Percentiles rank a stretch among this genome's conserved stretches.
These are phyloP conservation scores for Cydonia oblonga DNA, from an alignment of 331 rosid species.

Conservation along the genomic window DNA sequence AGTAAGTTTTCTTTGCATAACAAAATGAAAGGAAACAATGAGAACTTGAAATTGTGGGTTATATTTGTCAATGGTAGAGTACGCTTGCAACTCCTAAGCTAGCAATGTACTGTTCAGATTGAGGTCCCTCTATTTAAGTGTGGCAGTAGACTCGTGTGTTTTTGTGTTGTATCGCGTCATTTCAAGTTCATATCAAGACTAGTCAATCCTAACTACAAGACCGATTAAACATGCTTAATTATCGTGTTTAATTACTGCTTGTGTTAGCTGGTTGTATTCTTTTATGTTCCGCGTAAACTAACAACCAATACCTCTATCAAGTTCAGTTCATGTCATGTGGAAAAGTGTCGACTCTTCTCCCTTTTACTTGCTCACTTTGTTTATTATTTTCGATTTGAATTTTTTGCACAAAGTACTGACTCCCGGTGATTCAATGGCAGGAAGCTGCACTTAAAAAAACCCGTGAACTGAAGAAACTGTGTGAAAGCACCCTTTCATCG, in stretches of 20 bases:
- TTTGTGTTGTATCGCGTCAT: not conserved
- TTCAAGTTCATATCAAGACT: not conserved
- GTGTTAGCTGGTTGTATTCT: not conserved
- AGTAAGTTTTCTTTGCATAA: not conserved
- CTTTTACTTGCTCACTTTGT: not conserved
- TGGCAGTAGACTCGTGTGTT: not conserved
- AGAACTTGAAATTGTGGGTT: not conserved
- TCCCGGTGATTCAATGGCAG: constrained; percentile 25
- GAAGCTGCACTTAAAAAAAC: constrained; percentile 66
- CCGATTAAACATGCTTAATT: not conserved
- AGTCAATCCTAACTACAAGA: not conserved
- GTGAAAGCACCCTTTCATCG: constrained; percentile 70
- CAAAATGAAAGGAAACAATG: not conserved
- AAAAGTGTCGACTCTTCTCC: not conserved
- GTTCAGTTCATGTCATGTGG: not conserved
- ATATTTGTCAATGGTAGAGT: too few species aligned
- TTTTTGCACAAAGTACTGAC: not conserved
- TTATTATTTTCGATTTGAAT: not conserved
- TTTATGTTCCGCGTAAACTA: not conserved
- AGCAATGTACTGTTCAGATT: not conserved
- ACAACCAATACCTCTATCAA: not conserved
- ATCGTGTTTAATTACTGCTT: not conserved
- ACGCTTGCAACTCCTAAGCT: not conserved
- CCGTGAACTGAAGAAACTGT: constrained; percentile 64
- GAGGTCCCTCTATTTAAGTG: not conserved